A percentile compares a stretch with the other conserved stretches of the same genome.
Conservation (phyloP, 2,329 filamentous ascomycete genomes). For the Sporothrix phasma region DNA sequence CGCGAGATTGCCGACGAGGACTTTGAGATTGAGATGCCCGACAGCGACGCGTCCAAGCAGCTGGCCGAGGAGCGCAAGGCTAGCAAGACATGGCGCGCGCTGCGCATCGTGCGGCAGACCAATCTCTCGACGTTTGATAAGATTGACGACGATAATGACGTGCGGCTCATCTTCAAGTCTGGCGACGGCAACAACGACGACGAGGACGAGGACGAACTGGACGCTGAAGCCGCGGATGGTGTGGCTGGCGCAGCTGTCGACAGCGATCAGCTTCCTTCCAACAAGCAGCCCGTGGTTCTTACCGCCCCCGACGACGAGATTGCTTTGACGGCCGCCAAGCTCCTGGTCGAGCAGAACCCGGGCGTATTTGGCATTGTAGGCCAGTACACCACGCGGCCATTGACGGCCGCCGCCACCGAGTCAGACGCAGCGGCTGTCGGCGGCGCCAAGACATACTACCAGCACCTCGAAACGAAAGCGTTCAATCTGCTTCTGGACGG, state of each 20-base stretch:
- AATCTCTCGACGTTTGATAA: slow-evolving; percentile 75
- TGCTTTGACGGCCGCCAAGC: slow-evolving; percentile 53
- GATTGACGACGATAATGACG: slow-evolving; percentile 72
- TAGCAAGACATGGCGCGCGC: slow-evolving; percentile 82
- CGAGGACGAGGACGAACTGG: slow-evolving; percentile 40
- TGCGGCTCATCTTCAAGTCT: slow-evolving; percentile 43
- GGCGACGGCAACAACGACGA: slow-evolving; percentile 72
- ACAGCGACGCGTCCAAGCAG: slow-evolving; percentile 47
- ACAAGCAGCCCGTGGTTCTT: slow-evolving; percentile 52
- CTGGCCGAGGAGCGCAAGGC: slow-evolving; percentile 59
- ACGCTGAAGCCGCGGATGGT: slow-evolving; percentile 10
- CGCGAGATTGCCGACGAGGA: slow-evolving; percentile 68
- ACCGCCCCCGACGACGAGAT: slow-evolving; percentile 53
- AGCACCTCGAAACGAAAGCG: slow-evolving; percentile 45
- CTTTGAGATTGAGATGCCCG: slow-evolving; percentile 76
- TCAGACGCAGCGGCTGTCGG: neutral
- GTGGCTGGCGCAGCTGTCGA: slow-evolving; percentile 18
- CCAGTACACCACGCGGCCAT: slow-evolving; percentile 45
- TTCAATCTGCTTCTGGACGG: slow-evolving; percentile 51
- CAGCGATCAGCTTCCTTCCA: slow-evolving; percentile 32
- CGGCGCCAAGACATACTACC: neutral
- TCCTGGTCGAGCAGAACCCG: slow-evolving; percentile 53
- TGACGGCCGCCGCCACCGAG: slow-evolving; percentile 29
- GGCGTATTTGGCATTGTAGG: slow-evolving; percentile 53
- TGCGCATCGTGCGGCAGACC: slow-evolving; percentile 66